Evolutionary conservation across 202 grass and related monocot species (phyloP).

Genomic region (Bolboschoenoplectus hybrid): DNA sequence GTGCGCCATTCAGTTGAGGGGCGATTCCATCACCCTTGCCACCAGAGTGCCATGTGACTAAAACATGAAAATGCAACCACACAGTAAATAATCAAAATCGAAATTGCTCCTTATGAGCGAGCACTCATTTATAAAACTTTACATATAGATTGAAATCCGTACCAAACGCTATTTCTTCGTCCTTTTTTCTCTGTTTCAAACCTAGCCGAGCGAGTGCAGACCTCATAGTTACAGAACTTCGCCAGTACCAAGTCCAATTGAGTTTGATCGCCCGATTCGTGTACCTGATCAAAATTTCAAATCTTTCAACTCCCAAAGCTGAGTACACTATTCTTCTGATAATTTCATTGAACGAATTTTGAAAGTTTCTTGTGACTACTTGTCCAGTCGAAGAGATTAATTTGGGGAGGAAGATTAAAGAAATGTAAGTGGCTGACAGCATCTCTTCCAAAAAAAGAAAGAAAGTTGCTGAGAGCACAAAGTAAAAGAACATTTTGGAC

Average conservation of each 20-base stretch:
- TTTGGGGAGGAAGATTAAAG: no score
- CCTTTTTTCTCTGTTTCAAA: slow-evolving; percentile 54
- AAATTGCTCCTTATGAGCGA: background rate
- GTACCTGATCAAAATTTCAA: no score
- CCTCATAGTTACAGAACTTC: background rate
- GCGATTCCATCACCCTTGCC: slow-evolving; percentile 61
- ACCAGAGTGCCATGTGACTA: slow-evolving; percentile 55
- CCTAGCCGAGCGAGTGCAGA: slow-evolving; percentile 44
- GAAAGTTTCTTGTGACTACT: no score
- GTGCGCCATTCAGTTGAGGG: slow-evolving; percentile 80
- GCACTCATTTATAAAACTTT: background rate
- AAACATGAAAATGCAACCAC: background rate
- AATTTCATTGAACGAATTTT: no score
- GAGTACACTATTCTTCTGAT: no score
- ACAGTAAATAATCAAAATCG: background rate
- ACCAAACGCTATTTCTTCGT: slow-evolving; percentile 52
- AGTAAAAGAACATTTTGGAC: no score
- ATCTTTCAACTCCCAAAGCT: no score
- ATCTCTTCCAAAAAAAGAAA: no score
- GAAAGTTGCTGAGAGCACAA: no score
- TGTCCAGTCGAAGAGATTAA: no score
- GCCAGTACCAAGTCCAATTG: background rate
- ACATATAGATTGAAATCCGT: background rate
- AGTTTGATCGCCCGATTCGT: background rate
- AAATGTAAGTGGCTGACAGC: no score